Evolutionary conservation across 768 basidiomycete species (phyloP).

Genomic region (Phanerodontia chrysosporium): DNA sequence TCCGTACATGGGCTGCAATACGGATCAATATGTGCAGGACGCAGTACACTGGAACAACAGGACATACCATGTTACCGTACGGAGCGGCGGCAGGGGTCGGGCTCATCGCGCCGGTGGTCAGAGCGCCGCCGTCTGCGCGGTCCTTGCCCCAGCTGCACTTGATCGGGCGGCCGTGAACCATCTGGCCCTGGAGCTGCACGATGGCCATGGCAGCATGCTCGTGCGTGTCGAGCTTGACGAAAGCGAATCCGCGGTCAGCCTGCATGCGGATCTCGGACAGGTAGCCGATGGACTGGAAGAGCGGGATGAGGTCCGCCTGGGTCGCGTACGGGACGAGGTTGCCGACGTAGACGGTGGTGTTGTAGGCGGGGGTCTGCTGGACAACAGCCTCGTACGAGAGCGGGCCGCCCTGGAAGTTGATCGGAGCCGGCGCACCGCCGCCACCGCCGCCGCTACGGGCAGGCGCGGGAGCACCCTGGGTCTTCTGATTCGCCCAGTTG

Average conservation of each 20-base stretch:
- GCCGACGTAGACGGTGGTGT: conserved; percentile 96
- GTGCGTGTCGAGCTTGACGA: conserved; percentile 97
- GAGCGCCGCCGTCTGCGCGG: conserved; percentile 64
- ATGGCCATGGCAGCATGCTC: conserved; percentile 99
- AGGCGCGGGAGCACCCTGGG: conserved; percentile 55
- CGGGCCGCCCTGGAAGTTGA: conserved; percentile 87
- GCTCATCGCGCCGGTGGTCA: conserved; percentile 44
- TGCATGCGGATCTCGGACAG: conserved; percentile 99
- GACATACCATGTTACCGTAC: conserved; percentile 76
- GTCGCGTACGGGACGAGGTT: conserved; percentile 97
- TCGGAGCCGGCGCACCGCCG: conserved; percentile 76
- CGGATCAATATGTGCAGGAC: conserved; percentile 6
- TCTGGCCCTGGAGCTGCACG: conserved; percentile 92
- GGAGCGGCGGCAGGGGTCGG: conserved; percentile 57
- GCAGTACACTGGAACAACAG: not conserved
- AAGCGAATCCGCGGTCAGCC: conserved; percentile 97
- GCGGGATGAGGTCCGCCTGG: conserved; percentile 94
- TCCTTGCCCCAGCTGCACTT: conserved; percentile 99
- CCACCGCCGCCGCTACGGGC: conserved; percentile 17
- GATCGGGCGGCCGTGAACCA: conserved; percentile 95
- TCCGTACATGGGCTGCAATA: conserved; percentile 76
- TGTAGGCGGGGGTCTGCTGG: conserved; percentile 88
- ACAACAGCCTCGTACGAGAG: conserved; percentile 92
- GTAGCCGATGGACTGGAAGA: conserved; percentile 98
- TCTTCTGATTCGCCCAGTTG: conserved; percentile 99